Evolutionary conservation across 2,329 filamentous ascomycete species (phyloP).

Genomic region (Dissoconium aciculare): DNA sequence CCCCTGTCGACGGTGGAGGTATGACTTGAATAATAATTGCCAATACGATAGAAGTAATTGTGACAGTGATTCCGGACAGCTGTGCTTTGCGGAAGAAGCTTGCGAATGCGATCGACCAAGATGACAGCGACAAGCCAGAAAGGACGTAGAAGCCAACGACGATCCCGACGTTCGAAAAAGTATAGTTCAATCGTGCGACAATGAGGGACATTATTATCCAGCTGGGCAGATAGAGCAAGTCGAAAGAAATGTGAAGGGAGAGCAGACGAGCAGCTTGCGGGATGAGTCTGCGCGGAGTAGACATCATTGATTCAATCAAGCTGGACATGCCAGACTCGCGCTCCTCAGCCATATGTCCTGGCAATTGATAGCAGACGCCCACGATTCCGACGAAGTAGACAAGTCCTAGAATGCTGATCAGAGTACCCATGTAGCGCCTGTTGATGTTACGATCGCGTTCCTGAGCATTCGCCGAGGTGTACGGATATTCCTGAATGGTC

Average conservation of each 20-base stretch:
- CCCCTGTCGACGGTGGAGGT: slow-evolving; percentile 44
- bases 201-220: slow-evolving; percentile 68
- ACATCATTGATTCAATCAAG: slow-evolving; percentile 83
- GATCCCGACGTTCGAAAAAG: slow-evolving; percentile 29
- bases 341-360: slow-evolving; percentile 72
- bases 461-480: slow-evolving; percentile 54
- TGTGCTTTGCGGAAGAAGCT: slow-evolving; percentile 79
- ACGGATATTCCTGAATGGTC: slow-evolving; percentile 51
- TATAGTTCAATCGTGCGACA: slow-evolving; percentile 44
- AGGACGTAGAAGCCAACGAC: slow-evolving; percentile 52
- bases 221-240: slow-evolving; percentile 61
- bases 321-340: slow-evolving; percentile 77
- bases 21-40: slow-evolving; percentile 71
- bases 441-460: slow-evolving; percentile 54
- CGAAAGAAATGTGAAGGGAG: slow-evolving; percentile 67
- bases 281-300: slow-evolving; percentile 57
- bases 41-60: slow-evolving; percentile 57
- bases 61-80: slow-evolving; percentile 67
- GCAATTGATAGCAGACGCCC: slow-evolving; percentile 73
- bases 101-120: slow-evolving; percentile 66
- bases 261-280: slow-evolving; percentile 63
- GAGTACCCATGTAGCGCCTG: slow-evolving; percentile 52
- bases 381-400: slow-evolving; percentile 67
- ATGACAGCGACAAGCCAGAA: slow-evolving; percentile 60
- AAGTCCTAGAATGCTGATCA: slow-evolving; percentile 64